These are phyloP conservation scores for Globisporangium cederbergense DNA, from an alignment of 352 stramenopile species.

Conservation along the genomic window DNA sequence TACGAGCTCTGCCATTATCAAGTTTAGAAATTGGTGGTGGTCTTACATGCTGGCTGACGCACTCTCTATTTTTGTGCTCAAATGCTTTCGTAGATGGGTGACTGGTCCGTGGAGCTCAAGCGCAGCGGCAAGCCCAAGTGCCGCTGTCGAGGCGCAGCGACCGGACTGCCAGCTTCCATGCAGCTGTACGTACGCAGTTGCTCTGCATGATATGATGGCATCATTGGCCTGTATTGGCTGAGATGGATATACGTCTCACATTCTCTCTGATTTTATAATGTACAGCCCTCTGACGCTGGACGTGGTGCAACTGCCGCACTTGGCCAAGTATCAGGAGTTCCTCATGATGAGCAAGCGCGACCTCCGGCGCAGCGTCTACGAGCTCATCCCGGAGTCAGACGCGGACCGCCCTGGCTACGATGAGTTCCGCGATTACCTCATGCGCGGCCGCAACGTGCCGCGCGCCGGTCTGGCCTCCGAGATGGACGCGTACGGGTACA, in stretches of 20 bases:
- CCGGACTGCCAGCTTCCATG: constrained; percentile 16
- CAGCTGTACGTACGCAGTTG: constrained; percentile 16
- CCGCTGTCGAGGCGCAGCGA: constrained; percentile 37
- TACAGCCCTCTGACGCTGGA: constrained; percentile 57
- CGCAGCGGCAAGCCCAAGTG: constrained; percentile 48
- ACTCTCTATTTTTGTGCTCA: constrained; percentile 12
- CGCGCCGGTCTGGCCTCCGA: constrained; percentile 53
- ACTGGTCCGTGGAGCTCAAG: constrained; percentile 50
- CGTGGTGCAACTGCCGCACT: constrained; percentile 55
- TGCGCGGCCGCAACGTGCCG: constrained; percentile 42
- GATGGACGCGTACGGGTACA: constrained; percentile 64
- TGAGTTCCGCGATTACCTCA: constrained; percentile 62
- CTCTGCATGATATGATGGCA: neutral
- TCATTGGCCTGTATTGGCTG: neutral
- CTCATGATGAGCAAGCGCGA: constrained; percentile 55
- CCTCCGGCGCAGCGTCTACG: constrained; percentile 58
- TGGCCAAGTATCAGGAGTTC: constrained; percentile 60
- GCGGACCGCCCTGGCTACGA: constrained; percentile 50
- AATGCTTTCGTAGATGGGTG: constrained; percentile 18
- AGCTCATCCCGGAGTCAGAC: constrained; percentile 55
- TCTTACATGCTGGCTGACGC: neutral
- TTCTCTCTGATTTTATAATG: constrained; percentile 6
- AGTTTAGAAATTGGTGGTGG: neutral
- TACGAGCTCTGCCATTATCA: constrained; percentile 2
- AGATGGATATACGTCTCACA: neutral